Conservation (phyloP, 352 stramenopile genomes). For the Pythium sp. region DNA sequence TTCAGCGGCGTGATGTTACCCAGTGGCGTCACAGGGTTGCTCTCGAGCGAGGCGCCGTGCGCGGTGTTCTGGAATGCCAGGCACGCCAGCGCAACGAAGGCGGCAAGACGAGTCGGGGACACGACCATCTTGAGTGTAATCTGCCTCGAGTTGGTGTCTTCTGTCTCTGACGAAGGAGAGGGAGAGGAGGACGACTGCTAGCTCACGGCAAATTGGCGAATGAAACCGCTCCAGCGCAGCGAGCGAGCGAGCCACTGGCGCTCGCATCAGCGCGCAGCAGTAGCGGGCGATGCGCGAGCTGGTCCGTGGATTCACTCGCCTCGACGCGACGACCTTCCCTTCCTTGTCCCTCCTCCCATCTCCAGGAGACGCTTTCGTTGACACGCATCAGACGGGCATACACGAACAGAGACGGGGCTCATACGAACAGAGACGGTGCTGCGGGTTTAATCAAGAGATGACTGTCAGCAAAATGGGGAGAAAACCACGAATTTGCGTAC, state of each 20-base stretch:
- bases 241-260: not conserved
- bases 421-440: no score
- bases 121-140: slow-evolving; percentile 13
- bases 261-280: not conserved
- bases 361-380: not conserved
- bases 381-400: not conserved
- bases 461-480: no score
- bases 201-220: slow-evolving; percentile 12
- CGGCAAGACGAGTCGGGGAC: slow-evolving; percentile 1
- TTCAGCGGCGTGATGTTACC: slow-evolving; percentile 24
- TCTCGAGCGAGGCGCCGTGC: slow-evolving; percentile 18
- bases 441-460: no score
- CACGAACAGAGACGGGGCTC: not conserved
- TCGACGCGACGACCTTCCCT: not conserved
- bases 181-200: not conserved
- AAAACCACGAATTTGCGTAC: no score
- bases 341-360: not conserved
- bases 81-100: slow-evolving; percentile 10
- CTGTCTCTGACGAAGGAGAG: not conserved
- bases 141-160: not conserved
- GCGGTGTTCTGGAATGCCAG: slow-evolving; percentile 5
- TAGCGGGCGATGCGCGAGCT: not conserved
- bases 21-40: slow-evolving; percentile 26
- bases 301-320: not conserved
- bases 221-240: not conserved